Evolutionary conservation across 73 alveolate species (phyloP).

Genomic region (Tetrahymena elliotti): DNA sequence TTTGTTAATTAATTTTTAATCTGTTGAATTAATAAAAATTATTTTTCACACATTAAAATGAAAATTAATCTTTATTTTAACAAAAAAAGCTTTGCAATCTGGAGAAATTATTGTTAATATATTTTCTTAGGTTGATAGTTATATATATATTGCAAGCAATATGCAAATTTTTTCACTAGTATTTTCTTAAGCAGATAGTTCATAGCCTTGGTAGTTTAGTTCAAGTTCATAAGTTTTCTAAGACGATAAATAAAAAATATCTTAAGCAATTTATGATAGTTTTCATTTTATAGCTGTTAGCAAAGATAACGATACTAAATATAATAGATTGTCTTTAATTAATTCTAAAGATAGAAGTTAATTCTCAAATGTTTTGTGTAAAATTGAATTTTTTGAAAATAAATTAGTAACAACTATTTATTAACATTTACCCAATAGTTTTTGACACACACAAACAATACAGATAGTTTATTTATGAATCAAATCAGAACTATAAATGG

Average conservation of each 20-base stretch:
- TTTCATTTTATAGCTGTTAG: not conserved
- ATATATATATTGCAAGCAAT: not conserved
- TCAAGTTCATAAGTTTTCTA: not conserved
- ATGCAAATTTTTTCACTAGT: too few species aligned
- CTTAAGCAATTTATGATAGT: not conserved
- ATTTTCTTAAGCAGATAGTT: not conserved
- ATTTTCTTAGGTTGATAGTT: not conserved
- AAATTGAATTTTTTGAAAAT: too few species aligned
- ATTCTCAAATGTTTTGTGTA: not conserved
- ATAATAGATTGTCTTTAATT: not conserved
- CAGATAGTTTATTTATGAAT: not conserved
- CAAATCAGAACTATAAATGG: not conserved
- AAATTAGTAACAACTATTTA: too few species aligned
- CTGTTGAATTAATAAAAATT: too few species aligned
- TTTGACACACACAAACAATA: not conserved
- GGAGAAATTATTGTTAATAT: not conserved
- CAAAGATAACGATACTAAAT: not conserved
- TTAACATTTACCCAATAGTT: too few species aligned
- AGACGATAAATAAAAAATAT: not conserved
- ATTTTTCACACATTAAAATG: too few species aligned
- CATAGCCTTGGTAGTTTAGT: not conserved
- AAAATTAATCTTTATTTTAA: too few species aligned
- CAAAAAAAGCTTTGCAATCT: too few species aligned
- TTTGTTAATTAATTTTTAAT: too few species aligned
- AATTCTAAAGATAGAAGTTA: too few species aligned